Percentiles rank a stretch among this genome's conserved stretches.
These are phyloP conservation scores for Dictyostelium capitatum DNA, from an alignment of 78 protist species.

Conservation along the genomic window DNA sequence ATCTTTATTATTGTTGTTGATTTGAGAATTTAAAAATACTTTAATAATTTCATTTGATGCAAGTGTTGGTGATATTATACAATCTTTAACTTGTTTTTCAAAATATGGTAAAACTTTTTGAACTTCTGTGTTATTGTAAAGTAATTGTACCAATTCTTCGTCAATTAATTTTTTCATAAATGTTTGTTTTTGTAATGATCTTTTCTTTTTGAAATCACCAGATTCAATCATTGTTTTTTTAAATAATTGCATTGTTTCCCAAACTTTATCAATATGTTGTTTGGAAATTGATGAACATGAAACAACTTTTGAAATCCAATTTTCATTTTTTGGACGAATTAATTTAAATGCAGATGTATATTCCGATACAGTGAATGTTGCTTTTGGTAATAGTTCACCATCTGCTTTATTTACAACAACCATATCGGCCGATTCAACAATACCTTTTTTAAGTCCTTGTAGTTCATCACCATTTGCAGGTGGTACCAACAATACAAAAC, in stretches of 20 bases:
- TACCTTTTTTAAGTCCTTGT: slow-evolving; percentile 97
- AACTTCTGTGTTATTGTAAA: slow-evolving; percentile 22
- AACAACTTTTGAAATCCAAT: slow-evolving; percentile 78
- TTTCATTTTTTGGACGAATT: slow-evolving; percentile 61
- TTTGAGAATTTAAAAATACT: slow-evolving; percentile 16
- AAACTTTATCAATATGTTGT: slow-evolving; percentile 56
- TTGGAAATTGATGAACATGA: slow-evolving; percentile 52
- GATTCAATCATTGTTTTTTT: slow-evolving; percentile 52
- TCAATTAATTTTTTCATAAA: slow-evolving; percentile 80
- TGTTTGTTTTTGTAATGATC: slow-evolving; percentile 66
- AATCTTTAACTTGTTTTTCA: slow-evolving; percentile 79
- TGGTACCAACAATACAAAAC: slow-evolving; percentile 92
- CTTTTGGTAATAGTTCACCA: slow-evolving; percentile 85
- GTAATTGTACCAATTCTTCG: slow-evolving; percentile 56
- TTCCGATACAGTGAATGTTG: slow-evolving; percentile 81
- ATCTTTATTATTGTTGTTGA: not conserved
- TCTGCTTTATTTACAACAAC: slow-evolving; percentile 97
- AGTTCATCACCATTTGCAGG: slow-evolving; percentile 98
- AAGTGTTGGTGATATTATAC: slow-evolving; percentile 60
- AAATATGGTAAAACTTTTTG: slow-evolving; percentile 33
- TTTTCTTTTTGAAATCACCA: slow-evolving; percentile 54
- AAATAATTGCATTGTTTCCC: slow-evolving; percentile 57
- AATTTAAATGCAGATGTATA: slow-evolving; percentile 81
- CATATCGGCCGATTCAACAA: slow-evolving; percentile 95
- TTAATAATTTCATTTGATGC: slow-evolving; percentile 66